Evolutionary conservation across 345 rosid genomes (phyloP).

Genomic region (Linum lewisii): DNA sequence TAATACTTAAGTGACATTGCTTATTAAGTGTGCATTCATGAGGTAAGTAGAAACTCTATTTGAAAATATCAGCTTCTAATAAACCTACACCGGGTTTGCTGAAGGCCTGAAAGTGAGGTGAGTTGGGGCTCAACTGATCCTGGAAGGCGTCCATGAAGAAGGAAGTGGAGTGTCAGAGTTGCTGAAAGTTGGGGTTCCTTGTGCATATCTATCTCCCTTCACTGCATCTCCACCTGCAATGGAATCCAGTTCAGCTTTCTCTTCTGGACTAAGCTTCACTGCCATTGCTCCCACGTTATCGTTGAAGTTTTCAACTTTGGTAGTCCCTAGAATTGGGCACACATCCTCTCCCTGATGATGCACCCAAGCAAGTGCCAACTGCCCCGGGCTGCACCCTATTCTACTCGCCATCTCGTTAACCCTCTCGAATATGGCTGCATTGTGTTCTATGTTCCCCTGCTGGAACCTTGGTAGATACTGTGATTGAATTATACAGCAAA

Average conservation of each 20-base stretch:
- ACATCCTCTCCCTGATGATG: slow-evolving; percentile 60
- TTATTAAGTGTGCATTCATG: too few relatives aligned
- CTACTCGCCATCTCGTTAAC: slow-evolving; percentile 35
- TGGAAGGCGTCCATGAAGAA: slow-evolving; percentile 33
- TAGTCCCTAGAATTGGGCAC: slow-evolving; percentile 57
- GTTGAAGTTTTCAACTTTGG: slow-evolving; percentile 45
- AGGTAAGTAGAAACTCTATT: too few relatives aligned
- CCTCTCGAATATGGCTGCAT: slow-evolving; percentile 28
- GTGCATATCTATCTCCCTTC: slow-evolving; percentile 32
- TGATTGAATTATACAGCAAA: neutral
- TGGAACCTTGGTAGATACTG: slow-evolving; percentile 39
- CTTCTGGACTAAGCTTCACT: slow-evolving; percentile 43
- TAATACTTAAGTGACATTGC: too few relatives aligned
- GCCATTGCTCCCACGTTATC: slow-evolving; percentile 51
- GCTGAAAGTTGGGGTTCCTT: slow-evolving; percentile 11
- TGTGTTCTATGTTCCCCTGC: slow-evolving; percentile 46
- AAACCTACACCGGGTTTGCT: too few relatives aligned
- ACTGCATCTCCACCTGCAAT: slow-evolving; percentile 31
- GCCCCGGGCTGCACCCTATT: slow-evolving; percentile 50
- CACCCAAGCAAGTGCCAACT: slow-evolving; percentile 62
- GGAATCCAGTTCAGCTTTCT: slow-evolving; percentile 45
- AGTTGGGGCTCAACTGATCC: neutral
- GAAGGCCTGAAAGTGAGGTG: too few relatives aligned
- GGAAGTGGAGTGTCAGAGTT: slow-evolving; percentile 42
- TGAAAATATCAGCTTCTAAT: too few relatives aligned